Evolutionary conservation across 2,329 filamentous ascomycete genomes (phyloP).

Genomic region (Sporothrix pallida): DNA sequence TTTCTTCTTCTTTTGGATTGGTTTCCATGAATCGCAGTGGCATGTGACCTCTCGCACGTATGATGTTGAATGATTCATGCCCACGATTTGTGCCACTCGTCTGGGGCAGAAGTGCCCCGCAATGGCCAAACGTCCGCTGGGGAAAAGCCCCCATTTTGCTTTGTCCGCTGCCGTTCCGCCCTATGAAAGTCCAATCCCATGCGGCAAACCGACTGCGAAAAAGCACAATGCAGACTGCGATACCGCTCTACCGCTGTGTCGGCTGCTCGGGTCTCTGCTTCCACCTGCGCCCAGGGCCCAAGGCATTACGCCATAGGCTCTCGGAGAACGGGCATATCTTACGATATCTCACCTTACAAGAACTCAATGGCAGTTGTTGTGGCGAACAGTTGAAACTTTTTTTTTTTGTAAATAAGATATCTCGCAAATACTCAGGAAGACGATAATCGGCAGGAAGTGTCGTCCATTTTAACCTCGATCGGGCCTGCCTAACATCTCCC

Average conservation of each 20-base stretch:
- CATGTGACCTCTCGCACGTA: too few relatives aligned
- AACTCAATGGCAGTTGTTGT: too few relatives aligned
- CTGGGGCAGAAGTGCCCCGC: not conserved
- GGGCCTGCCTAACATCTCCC: not conserved
- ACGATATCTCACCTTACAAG: not conserved
- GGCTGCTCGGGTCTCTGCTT: constrained; percentile 6
- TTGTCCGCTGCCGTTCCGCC: not conserved
- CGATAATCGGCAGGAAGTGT: too few relatives aligned
- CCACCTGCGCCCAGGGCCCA: not conserved
- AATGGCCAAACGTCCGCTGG: constrained; percentile 6
- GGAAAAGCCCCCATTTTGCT: not conserved
- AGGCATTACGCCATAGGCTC: not conserved
- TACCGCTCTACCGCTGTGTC: not conserved
- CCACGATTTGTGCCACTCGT: not conserved
- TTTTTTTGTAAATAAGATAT: too few relatives aligned
- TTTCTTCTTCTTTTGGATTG: too few relatives aligned
- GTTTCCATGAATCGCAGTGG: too few relatives aligned
- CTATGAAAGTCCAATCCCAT: not conserved
- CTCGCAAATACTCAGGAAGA: too few relatives aligned
- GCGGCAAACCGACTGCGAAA: not conserved
- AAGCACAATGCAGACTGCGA: not conserved
- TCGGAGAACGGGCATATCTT: not conserved
- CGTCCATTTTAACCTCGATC: not conserved
- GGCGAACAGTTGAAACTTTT: too few relatives aligned
- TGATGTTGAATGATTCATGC: constrained; percentile 20